Evolutionary conservation across 1,284 basidiomycete genomes (phyloP).

Genomic region (Abortiporus biennis): DNA sequence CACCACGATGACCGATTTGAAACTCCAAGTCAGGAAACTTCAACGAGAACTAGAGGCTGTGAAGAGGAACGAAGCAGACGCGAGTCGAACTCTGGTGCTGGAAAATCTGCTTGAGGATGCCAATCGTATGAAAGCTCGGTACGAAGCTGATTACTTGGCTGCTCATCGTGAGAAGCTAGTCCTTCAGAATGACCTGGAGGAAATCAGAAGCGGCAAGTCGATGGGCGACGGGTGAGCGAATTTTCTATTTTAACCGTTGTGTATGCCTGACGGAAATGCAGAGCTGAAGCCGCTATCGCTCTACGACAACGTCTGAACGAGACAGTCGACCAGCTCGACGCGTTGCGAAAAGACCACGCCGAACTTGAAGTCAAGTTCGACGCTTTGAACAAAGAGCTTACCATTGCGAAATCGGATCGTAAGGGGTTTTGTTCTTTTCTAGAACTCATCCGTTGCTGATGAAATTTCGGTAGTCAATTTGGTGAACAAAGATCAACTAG

Average conservation of each 20-base stretch:
- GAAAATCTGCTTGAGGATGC: slow-evolving; percentile 91
- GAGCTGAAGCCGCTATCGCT: slow-evolving; percentile 83
- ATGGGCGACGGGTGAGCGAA: slow-evolving; percentile 71
- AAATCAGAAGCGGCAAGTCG: slow-evolving; percentile 81
- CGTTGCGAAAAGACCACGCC: slow-evolving; percentile 58
- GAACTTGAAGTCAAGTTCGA: slow-evolving; percentile 73
- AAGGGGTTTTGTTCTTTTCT: slow-evolving; percentile 26
- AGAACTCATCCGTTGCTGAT: not conserved
- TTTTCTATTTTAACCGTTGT: slow-evolving; percentile 7
- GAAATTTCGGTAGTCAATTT: slow-evolving; percentile 57
- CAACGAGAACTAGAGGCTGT: slow-evolving; percentile 76
- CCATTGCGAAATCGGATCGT: slow-evolving; percentile 85
- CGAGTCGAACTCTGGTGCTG: slow-evolving; percentile 72
- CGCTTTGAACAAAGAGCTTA: slow-evolving; percentile 63
- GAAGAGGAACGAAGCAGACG: slow-evolving; percentile 69
- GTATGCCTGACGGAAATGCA: slow-evolving; percentile 22
- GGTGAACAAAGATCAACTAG: slow-evolving; percentile 81
- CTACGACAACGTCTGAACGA: slow-evolving; percentile 85
- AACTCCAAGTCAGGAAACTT: slow-evolving; percentile 80
- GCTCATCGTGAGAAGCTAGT: slow-evolving; percentile 82
- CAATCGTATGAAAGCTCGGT: slow-evolving; percentile 82
- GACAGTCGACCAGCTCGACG: slow-evolving; percentile 78
- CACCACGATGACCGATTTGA: slow-evolving; percentile 88
- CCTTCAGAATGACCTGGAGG: slow-evolving; percentile 79
- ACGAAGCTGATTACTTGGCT: slow-evolving; percentile 84